Evolutionary conservation across 164 flowering plant genomes (phyloP).

Genomic region (Nymphaea colorata): DNA sequence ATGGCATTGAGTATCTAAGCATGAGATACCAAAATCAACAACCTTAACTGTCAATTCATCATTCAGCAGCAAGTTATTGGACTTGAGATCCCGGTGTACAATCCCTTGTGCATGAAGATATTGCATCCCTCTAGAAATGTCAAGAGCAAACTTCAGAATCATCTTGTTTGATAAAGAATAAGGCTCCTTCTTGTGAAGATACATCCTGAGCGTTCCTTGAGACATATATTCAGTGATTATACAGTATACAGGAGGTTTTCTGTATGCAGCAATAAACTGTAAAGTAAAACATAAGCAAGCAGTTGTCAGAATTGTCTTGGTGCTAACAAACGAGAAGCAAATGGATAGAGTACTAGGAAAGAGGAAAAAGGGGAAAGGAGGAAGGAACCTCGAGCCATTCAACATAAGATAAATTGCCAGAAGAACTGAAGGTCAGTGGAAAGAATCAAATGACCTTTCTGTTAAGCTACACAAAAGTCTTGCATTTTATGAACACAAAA

Average conservation of each 20-base stretch:
- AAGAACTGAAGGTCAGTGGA: too few species aligned
- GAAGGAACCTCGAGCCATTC: too few species aligned
- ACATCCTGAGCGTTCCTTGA: slow-evolving; percentile 88
- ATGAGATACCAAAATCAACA: slow-evolving; percentile 92
- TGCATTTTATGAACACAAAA: too few species aligned
- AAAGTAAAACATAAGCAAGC: slow-evolving; percentile 2
- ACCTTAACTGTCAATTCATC: slow-evolving; percentile 93
- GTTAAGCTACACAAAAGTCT: too few species aligned
- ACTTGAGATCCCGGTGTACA: slow-evolving; percentile 86
- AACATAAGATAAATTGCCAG: too few species aligned
- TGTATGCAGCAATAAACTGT: slow-evolving; percentile 93
- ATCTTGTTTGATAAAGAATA: slow-evolving; percentile 80
- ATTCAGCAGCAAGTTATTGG: slow-evolving; percentile 74
- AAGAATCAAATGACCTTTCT: too few species aligned
- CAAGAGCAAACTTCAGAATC: slow-evolving; percentile 77
- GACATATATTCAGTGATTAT: slow-evolving; percentile 97
- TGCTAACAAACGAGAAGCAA: background rate
- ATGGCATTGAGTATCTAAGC: slow-evolving; percentile 70
- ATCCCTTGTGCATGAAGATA: slow-evolving; percentile 95
- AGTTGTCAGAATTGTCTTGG: background rate
- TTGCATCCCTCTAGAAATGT: slow-evolving; percentile 89
- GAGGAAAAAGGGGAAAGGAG: too few species aligned
- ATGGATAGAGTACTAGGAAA: too few species aligned
- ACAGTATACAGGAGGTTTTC: slow-evolving; percentile 86
- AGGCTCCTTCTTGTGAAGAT: slow-evolving; percentile 86